A percentile compares a stretch with the other conserved stretches of the same genome.
phyloP scores from a whole-genome alignment of 2,329 filamentous ascomycete genomes.

The Didymella segeticola region DNA sequence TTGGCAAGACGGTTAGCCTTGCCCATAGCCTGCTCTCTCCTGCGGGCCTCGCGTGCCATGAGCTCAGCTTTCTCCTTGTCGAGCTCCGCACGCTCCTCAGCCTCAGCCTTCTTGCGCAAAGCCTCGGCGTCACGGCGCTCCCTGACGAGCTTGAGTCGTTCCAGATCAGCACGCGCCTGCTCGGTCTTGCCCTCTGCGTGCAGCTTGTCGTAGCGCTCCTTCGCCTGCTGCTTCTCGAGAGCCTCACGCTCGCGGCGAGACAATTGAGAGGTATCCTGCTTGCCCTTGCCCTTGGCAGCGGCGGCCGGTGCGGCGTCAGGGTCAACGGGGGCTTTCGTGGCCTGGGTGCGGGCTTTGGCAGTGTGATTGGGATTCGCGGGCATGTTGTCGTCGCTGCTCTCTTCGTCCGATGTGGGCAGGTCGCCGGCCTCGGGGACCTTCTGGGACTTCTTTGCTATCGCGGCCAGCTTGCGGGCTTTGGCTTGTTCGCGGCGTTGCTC shows the following conservation, averaged over 20 bases:
- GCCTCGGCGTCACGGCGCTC: slow-evolving; percentile 87
- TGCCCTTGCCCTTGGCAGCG: slow-evolving; percentile 62
- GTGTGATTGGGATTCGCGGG: slow-evolving; percentile 92
- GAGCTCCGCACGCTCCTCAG: slow-evolving; percentile 57
- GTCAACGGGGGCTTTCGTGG: slow-evolving; percentile 58
- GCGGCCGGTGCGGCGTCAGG: slow-evolving; percentile 55
- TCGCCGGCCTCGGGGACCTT: slow-evolving; percentile 82
- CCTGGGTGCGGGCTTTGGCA: slow-evolving; percentile 71
- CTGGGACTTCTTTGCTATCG: slow-evolving; percentile 76
- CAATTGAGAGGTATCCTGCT: slow-evolving; percentile 62
- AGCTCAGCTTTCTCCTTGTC: slow-evolving; percentile 64
- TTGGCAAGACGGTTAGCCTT: slow-evolving; percentile 54
- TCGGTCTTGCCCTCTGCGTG: slow-evolving; percentile 97
- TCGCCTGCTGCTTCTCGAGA: slow-evolving; percentile 83
- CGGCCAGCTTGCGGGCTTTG: slow-evolving; percentile 90
- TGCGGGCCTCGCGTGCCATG: slow-evolving; percentile 56
- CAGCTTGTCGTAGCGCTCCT: slow-evolving; percentile 88
- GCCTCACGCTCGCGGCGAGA: slow-evolving; percentile 77
- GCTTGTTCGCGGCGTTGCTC: slow-evolving; percentile 87
- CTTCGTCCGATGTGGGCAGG: slow-evolving; percentile 73
- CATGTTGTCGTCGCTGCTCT: slow-evolving; percentile 66
- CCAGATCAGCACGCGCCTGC: slow-evolving; percentile 88
- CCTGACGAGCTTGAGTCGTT: slow-evolving; percentile 78
- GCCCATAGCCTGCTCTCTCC: slow-evolving; percentile 54
- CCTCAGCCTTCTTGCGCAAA: slow-evolving; percentile 76